Conservation (phyloP, 2,329 filamentous ascomycete genomes). For the Aspergillus caelatus region DNA sequence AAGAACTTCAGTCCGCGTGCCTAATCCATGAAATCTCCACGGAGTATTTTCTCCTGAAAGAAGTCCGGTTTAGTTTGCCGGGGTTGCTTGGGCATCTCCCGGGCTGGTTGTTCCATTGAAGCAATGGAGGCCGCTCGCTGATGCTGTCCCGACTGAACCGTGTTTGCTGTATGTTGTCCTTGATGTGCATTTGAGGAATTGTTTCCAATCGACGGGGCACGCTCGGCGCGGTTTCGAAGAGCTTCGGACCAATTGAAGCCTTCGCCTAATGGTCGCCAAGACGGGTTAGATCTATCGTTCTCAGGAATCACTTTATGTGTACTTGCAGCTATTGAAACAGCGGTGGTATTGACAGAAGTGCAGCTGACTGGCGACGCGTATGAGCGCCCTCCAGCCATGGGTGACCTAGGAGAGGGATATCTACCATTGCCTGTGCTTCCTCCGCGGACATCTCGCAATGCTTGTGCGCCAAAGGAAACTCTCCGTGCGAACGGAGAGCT, state of each 20-base stretch:
- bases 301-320: slow-evolving; percentile 35
- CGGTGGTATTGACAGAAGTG: slow-evolving; percentile 20
- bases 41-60: slow-evolving; percentile 95
- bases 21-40: slow-evolving; percentile 98
- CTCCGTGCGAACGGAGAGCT: slow-evolving; percentile 73
- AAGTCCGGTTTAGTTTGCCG: slow-evolving; percentile 77
- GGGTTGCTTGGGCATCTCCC: slow-evolving; percentile 49
- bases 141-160: slow-evolving; percentile 50
- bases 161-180: slow-evolving; percentile 43
- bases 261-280: slow-evolving; percentile 67
- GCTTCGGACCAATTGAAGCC: slow-evolving; percentile 98
- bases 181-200: slow-evolving; percentile 32
- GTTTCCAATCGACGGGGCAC: slow-evolving; percentile 57
- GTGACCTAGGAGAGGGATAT: slow-evolving; percentile 50
- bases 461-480: slow-evolving; percentile 86
- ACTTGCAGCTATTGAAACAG: slow-evolving; percentile 39
- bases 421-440: slow-evolving; percentile 67
- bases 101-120: slow-evolving; percentile 59
- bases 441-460: slow-evolving; percentile 69
- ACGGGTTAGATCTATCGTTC: slow-evolving; percentile 47
- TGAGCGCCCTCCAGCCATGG: slow-evolving; percentile 28
- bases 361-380: slow-evolving; percentile 29
- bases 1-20: not conserved
- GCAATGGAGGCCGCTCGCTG: slow-evolving; percentile 49
- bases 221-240: slow-evolving; percentile 87